A percentile compares a stretch with the other conserved stretches of the same genome.
Conservation (phyloP, 306 rosid species). For the Trifolium pratense region DNA sequence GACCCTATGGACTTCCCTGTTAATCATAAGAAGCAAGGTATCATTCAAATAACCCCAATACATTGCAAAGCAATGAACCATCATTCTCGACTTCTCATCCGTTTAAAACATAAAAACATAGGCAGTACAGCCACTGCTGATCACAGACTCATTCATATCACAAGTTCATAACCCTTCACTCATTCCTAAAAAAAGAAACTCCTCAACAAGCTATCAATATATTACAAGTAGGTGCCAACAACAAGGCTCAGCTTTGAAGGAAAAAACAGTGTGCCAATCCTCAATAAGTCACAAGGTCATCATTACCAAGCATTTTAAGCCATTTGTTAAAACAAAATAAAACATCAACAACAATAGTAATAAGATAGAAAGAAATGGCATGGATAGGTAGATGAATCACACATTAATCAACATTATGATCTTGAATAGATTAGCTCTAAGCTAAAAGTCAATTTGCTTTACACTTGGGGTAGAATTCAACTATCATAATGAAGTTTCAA, state of each 20-base stretch:
- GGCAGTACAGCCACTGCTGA: conserved; percentile 26
- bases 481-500: conserved; percentile 41
- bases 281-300: conserved; percentile 30
- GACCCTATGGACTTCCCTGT: conserved; percentile 40
- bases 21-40: conserved; percentile 45
- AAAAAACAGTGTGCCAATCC: conserved; percentile 1
- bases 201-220: not conserved
- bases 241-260: conserved; percentile 1
- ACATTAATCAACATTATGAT: conserved; percentile 25
- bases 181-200: conserved; percentile 29
- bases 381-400: conserved; percentile 25
- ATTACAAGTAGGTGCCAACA: no score
- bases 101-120: conserved; percentile 31
- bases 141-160: conserved; percentile 26
- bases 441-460: conserved; percentile 38
- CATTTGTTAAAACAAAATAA: not conserved
- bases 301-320: conserved; percentile 12
- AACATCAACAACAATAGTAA: not conserved
- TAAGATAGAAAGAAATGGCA: conserved; percentile 17
- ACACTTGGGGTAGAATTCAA: conserved; percentile 45
- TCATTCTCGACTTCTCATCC: conserved; percentile 36
- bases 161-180: not conserved
- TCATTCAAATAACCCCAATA: conserved; percentile 43
- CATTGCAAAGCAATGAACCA: conserved; percentile 36
- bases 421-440: conserved; percentile 15